Evolutionary conservation across 2,329 filamentous ascomycete species (phyloP).

Genomic region (Leptosphaerulina australis): DNA sequence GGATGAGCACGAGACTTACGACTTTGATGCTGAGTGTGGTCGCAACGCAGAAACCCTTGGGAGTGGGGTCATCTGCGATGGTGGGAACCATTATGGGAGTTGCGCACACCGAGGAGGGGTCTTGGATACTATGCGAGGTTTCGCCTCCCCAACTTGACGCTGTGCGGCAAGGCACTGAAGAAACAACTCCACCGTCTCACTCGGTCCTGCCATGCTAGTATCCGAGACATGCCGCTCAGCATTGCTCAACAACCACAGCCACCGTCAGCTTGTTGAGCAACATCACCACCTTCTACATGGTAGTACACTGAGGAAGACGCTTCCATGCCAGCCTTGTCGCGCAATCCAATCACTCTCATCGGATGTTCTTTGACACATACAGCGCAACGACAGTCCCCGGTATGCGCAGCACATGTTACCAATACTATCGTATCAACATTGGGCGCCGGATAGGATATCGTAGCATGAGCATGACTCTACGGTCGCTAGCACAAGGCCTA

Average conservation of each 20-base stretch:
- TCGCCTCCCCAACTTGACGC: too few species aligned
- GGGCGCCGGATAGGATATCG: conserved; percentile 10
- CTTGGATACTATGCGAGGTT: too few species aligned
- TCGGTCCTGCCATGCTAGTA: neutral
- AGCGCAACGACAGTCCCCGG: conserved; percentile 12
- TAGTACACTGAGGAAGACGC: neutral
- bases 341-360: conserved; percentile 3
- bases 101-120: too few species aligned
- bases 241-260: conserved; percentile 3
- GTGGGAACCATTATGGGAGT: too few species aligned
- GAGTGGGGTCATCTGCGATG: conserved; percentile 3
- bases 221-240: conserved; percentile 8
- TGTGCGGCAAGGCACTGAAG: too few species aligned
- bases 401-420: conserved; percentile 5
- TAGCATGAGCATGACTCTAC: conserved; percentile 4
- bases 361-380: conserved; percentile 2
- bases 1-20: conserved; percentile 5
- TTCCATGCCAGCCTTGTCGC: neutral
- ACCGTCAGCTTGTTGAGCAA: conserved; percentile 5
- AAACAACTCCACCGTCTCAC: neutral
- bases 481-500: neutral
- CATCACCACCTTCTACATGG: neutral
- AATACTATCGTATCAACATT: conserved; percentile 6
- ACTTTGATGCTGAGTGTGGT: neutral
- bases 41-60: neutral